A percentile compares a stretch with the other conserved stretches of the same genome.
Conservation (phyloP, 2,329 filamentous ascomycete genomes). For the Fragosphaeria purpurea region DNA sequence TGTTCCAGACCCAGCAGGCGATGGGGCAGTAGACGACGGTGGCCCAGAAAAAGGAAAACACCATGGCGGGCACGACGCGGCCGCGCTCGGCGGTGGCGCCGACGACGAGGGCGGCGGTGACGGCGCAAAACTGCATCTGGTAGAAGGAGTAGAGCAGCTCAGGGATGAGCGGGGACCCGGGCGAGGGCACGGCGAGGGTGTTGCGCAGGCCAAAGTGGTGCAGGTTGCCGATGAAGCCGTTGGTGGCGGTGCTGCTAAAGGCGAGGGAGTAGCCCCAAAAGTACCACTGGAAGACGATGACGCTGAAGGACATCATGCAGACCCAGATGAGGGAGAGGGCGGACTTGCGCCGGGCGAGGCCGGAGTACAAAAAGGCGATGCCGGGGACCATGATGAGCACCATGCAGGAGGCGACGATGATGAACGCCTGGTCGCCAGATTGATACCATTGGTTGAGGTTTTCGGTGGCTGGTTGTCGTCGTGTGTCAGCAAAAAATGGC, state of each 20-base stretch:
- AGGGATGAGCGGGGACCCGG: constrained; percentile 78
- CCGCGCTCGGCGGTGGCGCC: constrained; percentile 91
- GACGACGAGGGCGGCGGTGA: constrained; percentile 83
- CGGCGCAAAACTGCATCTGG: constrained; percentile 96
- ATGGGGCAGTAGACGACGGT: constrained; percentile 96
- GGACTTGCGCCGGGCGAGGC: constrained; percentile 93
- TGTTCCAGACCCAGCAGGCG: constrained; percentile 94
- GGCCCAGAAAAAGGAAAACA: constrained; percentile 93
- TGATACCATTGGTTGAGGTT: constrained; percentile 97
- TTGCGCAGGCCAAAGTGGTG: constrained; percentile 82
- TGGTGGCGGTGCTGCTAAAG: constrained; percentile 72
- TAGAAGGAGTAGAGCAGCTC: constrained; percentile 92
- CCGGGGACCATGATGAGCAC: constrained; percentile 95
- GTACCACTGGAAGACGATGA: constrained; percentile 97
- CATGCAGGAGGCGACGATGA: constrained; percentile 82
- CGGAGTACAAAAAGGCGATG: constrained; percentile 94
- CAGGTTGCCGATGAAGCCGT: constrained; percentile 85
- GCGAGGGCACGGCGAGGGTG: constrained; percentile 73
- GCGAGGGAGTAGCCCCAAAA: constrained; percentile 98
- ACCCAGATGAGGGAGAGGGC: constrained; percentile 96
- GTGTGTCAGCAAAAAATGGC: too few relatives aligned
- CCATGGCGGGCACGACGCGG: constrained; percentile 83
- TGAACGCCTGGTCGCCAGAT: constrained; percentile 87
- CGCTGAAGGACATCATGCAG: constrained; percentile 84
- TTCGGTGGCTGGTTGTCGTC: constrained; percentile 48